Evolutionary conservation across 2,329 filamentous ascomycete species (phyloP), one percentile per base, ranked within the genome.

Genomic region (Neofusicoccum cordaticola): DNA sequence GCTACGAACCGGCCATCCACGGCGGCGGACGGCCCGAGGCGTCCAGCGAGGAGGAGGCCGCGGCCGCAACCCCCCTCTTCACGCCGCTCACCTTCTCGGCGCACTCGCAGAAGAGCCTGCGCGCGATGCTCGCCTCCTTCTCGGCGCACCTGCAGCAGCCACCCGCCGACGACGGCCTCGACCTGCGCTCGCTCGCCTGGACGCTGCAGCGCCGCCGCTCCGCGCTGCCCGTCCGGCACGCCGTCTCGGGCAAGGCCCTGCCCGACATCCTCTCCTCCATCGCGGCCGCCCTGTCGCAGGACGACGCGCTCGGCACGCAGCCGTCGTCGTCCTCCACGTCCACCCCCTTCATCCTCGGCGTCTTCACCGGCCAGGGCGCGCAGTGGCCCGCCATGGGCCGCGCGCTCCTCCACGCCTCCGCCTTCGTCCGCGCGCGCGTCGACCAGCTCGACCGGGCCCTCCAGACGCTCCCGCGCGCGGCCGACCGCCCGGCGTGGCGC

Each of bases 321-420:
- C 22, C 22, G 3, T 22, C 22, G 1, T 19, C 19, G 19, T 19
- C 19, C 19, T 22, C 22, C 22, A 22, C 22, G 0, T 3, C 22
- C 22, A 22, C 22, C 22, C 27, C 27, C 27, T 31, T 39, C 27
- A n/a, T 66, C 31, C 62, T 69, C 2, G 78, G 77, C n/a, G 64
- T 80, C 9, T 81, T 81, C 65, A 80, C 78, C 0, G 79, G 80
- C 2, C 80, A 81, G 64, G 79, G 80, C 27, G 78, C 78, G 1
- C 78, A 80, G 47, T 81, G 76, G 75, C 64, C 64, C 1, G 72
- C 70, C 1, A 81, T 81, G 78, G 79, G 78, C 3, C 65, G 67
- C 5, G 73, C 79, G 39, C 70, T 82, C 0, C 37, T 79, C 27
- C 35, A 62, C 1, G 61, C 70, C 27, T 66, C 65, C 2, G 56